Conservation (phyloP, 2,329 filamentous ascomycete genomes). For the Aquanectria penicillioides region DNA sequence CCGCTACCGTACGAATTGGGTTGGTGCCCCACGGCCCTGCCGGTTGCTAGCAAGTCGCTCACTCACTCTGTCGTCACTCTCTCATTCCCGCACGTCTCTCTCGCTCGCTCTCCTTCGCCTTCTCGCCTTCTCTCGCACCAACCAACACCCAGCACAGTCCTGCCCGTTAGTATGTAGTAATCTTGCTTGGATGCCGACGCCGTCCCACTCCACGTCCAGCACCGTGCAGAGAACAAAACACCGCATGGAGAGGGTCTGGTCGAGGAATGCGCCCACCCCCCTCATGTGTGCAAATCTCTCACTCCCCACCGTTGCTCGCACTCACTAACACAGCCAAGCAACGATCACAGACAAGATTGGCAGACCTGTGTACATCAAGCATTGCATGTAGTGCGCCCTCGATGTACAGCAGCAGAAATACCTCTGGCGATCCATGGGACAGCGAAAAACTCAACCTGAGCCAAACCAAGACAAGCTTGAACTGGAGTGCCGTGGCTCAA, state of each 20-base stretch:
- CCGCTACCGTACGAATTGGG: slow-evolving; percentile 42
- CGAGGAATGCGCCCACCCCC: not conserved
- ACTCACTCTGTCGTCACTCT: slow-evolving; percentile 22
- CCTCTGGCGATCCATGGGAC: slow-evolving; percentile 6
- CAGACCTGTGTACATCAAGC: not conserved
- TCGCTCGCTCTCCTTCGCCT: slow-evolving; percentile 11
- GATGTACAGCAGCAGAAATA: not conserved
- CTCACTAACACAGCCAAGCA: not conserved
- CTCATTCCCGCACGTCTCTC: slow-evolving; percentile 22
- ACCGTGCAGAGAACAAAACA: slow-evolving; percentile 19
- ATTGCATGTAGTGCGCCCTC: slow-evolving; percentile 3
- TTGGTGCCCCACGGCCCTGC: slow-evolving; percentile 35
- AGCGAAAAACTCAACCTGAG: not conserved
- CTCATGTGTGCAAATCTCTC: too few relatives aligned
- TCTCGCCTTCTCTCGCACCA: not conserved
- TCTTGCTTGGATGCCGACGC: too few relatives aligned
- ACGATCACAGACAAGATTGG: slow-evolving; percentile 9
- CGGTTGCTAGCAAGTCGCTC: slow-evolving; percentile 31
- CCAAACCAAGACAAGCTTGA: slow-evolving; percentile 9
- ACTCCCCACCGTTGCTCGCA: not conserved
- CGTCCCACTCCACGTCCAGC: not conserved
- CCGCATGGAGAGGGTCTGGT: slow-evolving; percentile 9
- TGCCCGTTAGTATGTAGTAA: too few relatives aligned
- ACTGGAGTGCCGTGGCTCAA: not conserved
- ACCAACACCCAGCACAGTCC: too few relatives aligned